These are phyloP conservation scores for Pseudevernia furfuracea DNA, from an alignment of 495 filamentous ascomycete species.

Conservation along the genomic window DNA sequence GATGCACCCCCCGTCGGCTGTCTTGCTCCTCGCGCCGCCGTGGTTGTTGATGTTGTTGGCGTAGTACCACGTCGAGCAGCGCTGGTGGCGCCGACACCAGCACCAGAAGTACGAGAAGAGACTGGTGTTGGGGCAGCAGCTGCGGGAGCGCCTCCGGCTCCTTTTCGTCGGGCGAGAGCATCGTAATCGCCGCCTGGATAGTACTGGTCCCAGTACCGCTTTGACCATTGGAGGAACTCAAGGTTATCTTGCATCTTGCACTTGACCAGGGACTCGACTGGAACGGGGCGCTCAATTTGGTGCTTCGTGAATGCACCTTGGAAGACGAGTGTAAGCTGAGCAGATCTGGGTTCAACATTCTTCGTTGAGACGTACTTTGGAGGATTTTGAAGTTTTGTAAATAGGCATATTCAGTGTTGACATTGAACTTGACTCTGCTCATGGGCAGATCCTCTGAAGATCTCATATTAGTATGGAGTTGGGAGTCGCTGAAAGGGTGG, in stretches of 20 bases:
- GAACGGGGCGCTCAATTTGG: slow-evolving; percentile 75
- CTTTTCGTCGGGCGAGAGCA: slow-evolving; percentile 76
- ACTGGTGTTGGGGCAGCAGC: slow-evolving; percentile 34
- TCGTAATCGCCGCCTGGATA: slow-evolving; percentile 96
- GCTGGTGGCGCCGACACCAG: slow-evolving; percentile 42
- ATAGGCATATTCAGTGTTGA: slow-evolving; percentile 94
- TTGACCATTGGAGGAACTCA: slow-evolving; percentile 95
- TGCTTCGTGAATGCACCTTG: slow-evolving; percentile 81
- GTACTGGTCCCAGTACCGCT: slow-evolving; percentile 96
- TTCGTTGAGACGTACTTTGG: slow-evolving; percentile 58
- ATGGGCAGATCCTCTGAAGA: slow-evolving; percentile 78
- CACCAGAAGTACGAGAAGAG: slow-evolving; percentile 37
- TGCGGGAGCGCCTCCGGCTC: slow-evolving; percentile 52
- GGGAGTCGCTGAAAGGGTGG: neutral
- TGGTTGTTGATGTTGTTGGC: slow-evolving; percentile 56
- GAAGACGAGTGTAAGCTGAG: slow-evolving; percentile 16
- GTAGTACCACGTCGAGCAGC: slow-evolving; percentile 65
- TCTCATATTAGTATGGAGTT: slow-evolving; percentile 5
- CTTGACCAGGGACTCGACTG: slow-evolving; percentile 81
- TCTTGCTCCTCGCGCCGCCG: slow-evolving; percentile 39
- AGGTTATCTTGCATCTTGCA: slow-evolving; percentile 99
- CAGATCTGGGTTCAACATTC: slow-evolving; percentile 1
- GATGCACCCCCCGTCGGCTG: slow-evolving; percentile 44
- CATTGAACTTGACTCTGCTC: slow-evolving; percentile 95
- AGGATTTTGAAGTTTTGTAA: slow-evolving; percentile 96